A percentile compares a stretch with the other conserved stretches of the same genome.
Conservation (phyloP, 352 stramenopile species). For the Phytopythium montanum region DNA sequence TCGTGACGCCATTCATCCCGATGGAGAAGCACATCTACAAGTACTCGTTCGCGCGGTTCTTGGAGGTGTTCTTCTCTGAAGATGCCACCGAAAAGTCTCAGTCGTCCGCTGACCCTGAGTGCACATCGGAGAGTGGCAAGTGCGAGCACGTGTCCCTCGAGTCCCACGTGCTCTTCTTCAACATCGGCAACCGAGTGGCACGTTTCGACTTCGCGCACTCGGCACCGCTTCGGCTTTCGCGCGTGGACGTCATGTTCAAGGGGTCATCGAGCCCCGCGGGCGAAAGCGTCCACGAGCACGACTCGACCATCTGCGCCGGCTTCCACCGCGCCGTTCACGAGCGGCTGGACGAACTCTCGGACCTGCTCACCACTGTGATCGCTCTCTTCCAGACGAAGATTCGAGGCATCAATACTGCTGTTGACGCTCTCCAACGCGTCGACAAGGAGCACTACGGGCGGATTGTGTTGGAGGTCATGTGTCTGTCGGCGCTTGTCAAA, state of each 20-base stretch:
- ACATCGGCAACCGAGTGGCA: conserved; percentile 66
- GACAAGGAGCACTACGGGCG: conserved; percentile 45
- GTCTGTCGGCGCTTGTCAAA: conserved; percentile 45
- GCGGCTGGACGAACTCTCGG: conserved; percentile 18
- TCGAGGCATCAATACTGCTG: conserved; percentile 45
- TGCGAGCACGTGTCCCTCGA: conserved; percentile 52
- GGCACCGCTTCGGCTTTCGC: conserved; percentile 33
- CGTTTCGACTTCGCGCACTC: conserved; percentile 59
- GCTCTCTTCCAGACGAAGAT: conserved; percentile 61
- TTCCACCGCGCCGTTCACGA: conserved; percentile 5
- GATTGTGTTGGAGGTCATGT: conserved; percentile 70
- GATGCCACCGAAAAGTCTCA: conserved; percentile 38
- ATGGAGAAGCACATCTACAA: conserved; percentile 94
- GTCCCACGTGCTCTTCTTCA: conserved; percentile 81
- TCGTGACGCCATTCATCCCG: conserved; percentile 90
- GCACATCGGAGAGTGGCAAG: conserved; percentile 2
- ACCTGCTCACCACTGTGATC: conserved; percentile 40
- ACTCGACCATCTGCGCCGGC: neutral
- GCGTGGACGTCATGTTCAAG: conserved; percentile 6
- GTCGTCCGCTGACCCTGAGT: conserved; percentile 13
- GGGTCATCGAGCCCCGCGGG: conserved; percentile 4
- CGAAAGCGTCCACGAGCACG: neutral
- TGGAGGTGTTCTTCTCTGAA: conserved; percentile 96
- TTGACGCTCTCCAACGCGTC: conserved; percentile 56
- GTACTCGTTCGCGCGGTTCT: conserved; percentile 96